A percentile compares a stretch with the other conserved stretches of the same genome.
These are phyloP conservation scores for Glycyrrhiza uralensis DNA, from an alignment of 306 rosid genomes.

Conservation along the genomic window DNA sequence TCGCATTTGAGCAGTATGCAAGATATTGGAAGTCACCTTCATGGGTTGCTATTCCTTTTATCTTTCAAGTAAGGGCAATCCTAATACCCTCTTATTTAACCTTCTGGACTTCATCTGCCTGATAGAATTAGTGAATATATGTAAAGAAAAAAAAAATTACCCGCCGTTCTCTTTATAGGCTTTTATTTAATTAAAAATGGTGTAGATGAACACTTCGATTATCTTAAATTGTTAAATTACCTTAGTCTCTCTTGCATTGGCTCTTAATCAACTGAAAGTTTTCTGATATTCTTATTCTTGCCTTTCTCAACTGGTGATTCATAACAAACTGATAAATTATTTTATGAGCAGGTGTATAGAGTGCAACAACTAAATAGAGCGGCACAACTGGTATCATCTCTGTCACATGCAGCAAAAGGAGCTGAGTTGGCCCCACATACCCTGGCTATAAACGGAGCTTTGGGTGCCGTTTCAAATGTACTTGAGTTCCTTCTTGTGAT, in stretches of 20 bases:
- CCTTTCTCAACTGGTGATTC: background rate
- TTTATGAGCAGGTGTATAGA: conserved; percentile 64
- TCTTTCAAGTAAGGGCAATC: conserved; percentile 67
- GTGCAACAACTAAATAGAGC: conserved; percentile 89
- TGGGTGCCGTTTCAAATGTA: conserved; percentile 71
- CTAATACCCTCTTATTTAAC: background rate
- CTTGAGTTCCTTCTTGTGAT: conserved; percentile 77
- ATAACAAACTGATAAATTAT: background rate
- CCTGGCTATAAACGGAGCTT: conserved; percentile 75
- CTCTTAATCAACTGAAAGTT: background rate
- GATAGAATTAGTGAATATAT: background rate
- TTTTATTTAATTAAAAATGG: too few relatives aligned
- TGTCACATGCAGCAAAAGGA: conserved; percentile 78
- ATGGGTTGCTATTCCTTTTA: conserved; percentile 72
- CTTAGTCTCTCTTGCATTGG: background rate
- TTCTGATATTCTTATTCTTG: conserved; percentile 4
- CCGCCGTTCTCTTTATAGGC: too few relatives aligned
- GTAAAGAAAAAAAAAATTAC: background rate
- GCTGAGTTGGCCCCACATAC: conserved; percentile 82
- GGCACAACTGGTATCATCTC: conserved; percentile 90
- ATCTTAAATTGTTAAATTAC: background rate
- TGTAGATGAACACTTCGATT: too few relatives aligned
- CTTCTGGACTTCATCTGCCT: background rate
- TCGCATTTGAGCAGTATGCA: conserved; percentile 87
- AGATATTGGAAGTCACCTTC: conserved; percentile 70